Conservation (phyloP, 2,329 filamentous ascomycete genomes). For the Didymella exigua region DNA sequence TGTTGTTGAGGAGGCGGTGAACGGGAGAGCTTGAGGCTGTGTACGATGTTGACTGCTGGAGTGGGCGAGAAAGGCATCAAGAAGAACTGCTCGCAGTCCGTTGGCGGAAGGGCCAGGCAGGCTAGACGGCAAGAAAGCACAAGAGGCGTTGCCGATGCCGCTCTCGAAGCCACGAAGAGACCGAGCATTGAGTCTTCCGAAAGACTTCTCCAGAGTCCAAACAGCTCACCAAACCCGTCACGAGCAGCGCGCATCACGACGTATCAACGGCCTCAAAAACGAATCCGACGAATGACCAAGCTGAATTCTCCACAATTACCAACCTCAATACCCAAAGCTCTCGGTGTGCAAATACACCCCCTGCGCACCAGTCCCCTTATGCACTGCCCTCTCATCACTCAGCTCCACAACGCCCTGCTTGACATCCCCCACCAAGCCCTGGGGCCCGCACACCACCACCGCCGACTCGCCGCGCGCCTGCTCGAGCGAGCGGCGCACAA, state of each 20-base stretch:
- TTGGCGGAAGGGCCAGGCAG: background rate
- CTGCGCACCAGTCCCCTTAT: constrained; percentile 70
- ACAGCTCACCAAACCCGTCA: background rate
- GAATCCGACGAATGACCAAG: background rate
- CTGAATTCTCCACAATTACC: background rate
- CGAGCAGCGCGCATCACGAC: background rate
- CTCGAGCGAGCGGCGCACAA: constrained; percentile 63
- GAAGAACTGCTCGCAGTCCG: background rate
- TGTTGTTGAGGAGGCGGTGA: constrained; percentile 54
- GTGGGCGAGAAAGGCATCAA: too few species aligned
- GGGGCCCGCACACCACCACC: constrained; percentile 67
- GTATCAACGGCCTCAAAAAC: too few species aligned
- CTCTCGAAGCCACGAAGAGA: background rate
- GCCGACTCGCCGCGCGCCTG: constrained; percentile 66
- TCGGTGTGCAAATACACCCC: constrained; percentile 67
- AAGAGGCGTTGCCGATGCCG: background rate
- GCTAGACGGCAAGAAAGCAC: background rate
- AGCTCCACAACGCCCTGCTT: constrained; percentile 60
- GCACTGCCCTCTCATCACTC: constrained; percentile 69
- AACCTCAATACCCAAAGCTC: constrained; percentile 57
- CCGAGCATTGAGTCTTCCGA: background rate
- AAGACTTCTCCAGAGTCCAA: background rate
- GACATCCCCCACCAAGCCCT: constrained; percentile 60
- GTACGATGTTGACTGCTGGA: too few species aligned
- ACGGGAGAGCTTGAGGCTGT: constrained; percentile 1